Evolutionary conservation across 1,284 basidiomycete genomes (phyloP), one percentile per base, ranked within the genome.

Genomic region (Malassezia equina): DNA sequence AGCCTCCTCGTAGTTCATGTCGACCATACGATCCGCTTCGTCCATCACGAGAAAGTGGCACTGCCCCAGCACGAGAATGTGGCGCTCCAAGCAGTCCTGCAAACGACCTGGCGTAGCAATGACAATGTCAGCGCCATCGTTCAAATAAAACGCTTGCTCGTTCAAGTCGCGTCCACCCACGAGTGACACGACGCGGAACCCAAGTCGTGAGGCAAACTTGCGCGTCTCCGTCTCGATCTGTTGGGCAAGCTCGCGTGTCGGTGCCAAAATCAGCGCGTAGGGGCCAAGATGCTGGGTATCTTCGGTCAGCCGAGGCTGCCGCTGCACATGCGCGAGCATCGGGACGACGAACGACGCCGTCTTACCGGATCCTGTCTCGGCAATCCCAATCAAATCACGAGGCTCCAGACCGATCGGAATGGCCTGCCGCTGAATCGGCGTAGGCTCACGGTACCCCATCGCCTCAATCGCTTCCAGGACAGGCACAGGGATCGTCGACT

Each of bases 41-140:
- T 98, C 94, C 90, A 98, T 93, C 61, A 98, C 91, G 49, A 98
- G 84, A 73, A 96, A 98, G 1, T 88, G 88, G 76, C 93, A 96
- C 77, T 98, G 93, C 4, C 86, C 86, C 47, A 99, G 81, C 32
- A 98, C 91, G 31, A 98, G 80, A 45, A 96, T 88, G 73, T 88
- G 89, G 44, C 90, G 83, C 77, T 98, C 93, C 58, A 98, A 85
- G 61, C 95, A 88, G 75, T 98, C 94, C 77, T 94, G 93, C 42
- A 99, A 80, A 76, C 93, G 87, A 77, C 93, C 93, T 2, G 94
- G 94, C 0, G 93, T 98, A 23, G 93, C 94, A 62, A 98, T 95
- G 70, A 99, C 86, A 60, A 99, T 95, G 71, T 98, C 90, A 0
- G 90, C 90, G 52, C 93, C 93, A 69, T 95, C 86, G 9, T 90